Conservation (phyloP, 768 basidiomycete species). For the Agaricus blazei region DNA sequence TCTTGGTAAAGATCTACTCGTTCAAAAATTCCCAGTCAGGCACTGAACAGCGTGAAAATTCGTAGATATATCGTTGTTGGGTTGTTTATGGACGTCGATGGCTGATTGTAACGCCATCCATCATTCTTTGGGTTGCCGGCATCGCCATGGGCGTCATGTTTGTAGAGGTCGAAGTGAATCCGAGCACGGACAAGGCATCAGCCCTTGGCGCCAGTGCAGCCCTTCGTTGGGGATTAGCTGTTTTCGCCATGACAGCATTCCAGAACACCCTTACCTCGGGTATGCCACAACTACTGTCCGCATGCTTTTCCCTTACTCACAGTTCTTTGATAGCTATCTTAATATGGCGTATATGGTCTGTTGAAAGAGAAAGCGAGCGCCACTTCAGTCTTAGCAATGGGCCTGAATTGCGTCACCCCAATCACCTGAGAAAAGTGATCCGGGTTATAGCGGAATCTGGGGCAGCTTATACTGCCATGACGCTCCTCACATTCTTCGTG, state of each 20-base stretch:
- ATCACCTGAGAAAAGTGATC: neutral
- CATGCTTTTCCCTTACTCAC: too few relatives aligned
- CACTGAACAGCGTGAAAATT: too few relatives aligned
- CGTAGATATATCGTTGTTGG: constrained; percentile 3
- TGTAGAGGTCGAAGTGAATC: neutral
- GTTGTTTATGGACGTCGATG: constrained; percentile 4
- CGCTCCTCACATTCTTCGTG: neutral
- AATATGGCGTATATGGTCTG: too few relatives aligned
- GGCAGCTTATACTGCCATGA: neutral
- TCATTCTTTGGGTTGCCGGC: neutral
- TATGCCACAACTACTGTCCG: neutral
- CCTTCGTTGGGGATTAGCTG: neutral
- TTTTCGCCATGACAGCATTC: neutral
- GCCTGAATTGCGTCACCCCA: neutral
- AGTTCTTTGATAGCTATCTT: neutral
- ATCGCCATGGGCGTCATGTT: neutral
- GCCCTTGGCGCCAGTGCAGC: neutral
- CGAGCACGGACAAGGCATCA: too few relatives aligned
- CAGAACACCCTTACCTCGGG: constrained; percentile 1
- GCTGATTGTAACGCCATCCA: neutral
- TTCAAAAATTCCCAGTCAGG: too few relatives aligned
- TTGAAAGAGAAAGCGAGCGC: neutral
- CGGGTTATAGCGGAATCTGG: constrained; percentile 1
- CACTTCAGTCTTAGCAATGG: neutral
- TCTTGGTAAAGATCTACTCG: too few relatives aligned